Evolutionary conservation across 805 yeast genomes (phyloP).

Genomic region (Yarrowia deformans): DNA sequence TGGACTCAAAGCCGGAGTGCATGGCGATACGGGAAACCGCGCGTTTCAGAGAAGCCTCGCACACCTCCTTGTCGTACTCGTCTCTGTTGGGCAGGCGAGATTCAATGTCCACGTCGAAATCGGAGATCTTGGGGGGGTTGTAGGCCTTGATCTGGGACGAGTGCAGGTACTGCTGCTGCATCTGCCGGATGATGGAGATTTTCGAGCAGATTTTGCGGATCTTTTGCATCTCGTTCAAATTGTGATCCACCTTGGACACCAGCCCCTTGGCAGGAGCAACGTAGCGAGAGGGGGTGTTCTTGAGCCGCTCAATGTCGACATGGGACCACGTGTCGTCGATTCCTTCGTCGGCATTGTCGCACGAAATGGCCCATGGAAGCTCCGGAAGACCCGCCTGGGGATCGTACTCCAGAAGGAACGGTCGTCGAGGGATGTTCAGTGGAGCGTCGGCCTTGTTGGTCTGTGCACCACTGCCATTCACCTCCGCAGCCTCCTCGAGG

Average conservation of each 20-base stretch:
- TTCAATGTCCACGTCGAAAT: conserved; percentile 80
- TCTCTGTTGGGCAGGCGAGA: conserved; percentile 79
- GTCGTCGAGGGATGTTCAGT: conserved; percentile 49
- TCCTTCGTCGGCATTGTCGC: conserved; percentile 55
- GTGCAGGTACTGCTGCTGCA: conserved; percentile 83
- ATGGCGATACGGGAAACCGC: conserved; percentile 80
- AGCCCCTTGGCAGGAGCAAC: conserved; percentile 61
- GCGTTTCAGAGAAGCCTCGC: conserved; percentile 69
- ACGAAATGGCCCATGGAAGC: conserved; percentile 52
- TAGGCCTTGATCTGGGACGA: conserved; percentile 77
- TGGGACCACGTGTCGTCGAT: conserved; percentile 55
- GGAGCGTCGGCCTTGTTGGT: conserved; percentile 7
- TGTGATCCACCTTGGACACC: conserved; percentile 64
- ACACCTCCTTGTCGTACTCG: conserved; percentile 62
- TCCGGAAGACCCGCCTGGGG: conserved; percentile 81
- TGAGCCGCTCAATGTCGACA: conserved; percentile 43
- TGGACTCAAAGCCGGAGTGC: conserved; percentile 90
- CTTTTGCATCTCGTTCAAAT: conserved; percentile 82
- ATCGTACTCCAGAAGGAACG: conserved; percentile 74
- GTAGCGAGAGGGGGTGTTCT: conserved; percentile 53
- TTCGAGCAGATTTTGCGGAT: conserved; percentile 88
- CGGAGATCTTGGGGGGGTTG: conserved; percentile 65
- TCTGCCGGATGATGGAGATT: conserved; percentile 83
- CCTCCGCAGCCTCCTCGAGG: conserved; percentile 40
- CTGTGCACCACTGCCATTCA: background rate